phyloP scores from a whole-genome alignment of 805 yeast genomes.

The Sporopachydermia quercuum region DNA sequence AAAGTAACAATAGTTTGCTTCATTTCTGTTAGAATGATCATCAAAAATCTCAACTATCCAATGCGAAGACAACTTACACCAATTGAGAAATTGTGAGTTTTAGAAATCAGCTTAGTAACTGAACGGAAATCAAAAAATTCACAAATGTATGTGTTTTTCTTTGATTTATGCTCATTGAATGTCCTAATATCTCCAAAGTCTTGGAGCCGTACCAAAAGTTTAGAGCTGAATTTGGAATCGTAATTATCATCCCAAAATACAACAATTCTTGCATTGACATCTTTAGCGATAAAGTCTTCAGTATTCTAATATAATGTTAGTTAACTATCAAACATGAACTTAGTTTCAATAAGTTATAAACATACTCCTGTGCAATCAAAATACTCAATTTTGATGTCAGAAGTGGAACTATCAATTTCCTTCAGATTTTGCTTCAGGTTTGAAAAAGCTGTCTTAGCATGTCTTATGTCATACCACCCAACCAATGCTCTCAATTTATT shows the following conservation, averaged over 20 bases:
- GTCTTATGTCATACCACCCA: constrained; percentile 19
- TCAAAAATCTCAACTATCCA: neutral
- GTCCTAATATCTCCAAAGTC: constrained; percentile 14
- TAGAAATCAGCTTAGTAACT: constrained; percentile 17
- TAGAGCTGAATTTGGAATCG: constrained; percentile 8
- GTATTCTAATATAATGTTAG: neutral
- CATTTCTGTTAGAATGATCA: constrained; percentile 9
- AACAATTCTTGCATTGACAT: neutral
- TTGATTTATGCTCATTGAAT: constrained; percentile 7
- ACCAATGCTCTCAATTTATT: constrained; percentile 8
- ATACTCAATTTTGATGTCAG: neutral
- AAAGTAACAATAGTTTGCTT: too few relatives aligned
- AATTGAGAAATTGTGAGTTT: constrained; percentile 13
- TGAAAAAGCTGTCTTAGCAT: constrained; percentile 9
- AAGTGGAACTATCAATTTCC: neutral
- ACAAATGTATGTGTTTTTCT: constrained; percentile 13
- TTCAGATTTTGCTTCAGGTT: neutral
- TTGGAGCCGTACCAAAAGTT: constrained; percentile 10
- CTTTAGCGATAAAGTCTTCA: neutral
- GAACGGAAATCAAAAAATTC: constrained; percentile 22
- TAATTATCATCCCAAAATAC: neutral
- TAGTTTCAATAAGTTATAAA: neutral
- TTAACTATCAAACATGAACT: neutral
- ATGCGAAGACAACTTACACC: constrained; percentile 12
- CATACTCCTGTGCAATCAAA: neutral